Base-by-base conservation (phyloP, 2,329 filamentous ascomycete species). In the Epichloe elymi region DNA sequence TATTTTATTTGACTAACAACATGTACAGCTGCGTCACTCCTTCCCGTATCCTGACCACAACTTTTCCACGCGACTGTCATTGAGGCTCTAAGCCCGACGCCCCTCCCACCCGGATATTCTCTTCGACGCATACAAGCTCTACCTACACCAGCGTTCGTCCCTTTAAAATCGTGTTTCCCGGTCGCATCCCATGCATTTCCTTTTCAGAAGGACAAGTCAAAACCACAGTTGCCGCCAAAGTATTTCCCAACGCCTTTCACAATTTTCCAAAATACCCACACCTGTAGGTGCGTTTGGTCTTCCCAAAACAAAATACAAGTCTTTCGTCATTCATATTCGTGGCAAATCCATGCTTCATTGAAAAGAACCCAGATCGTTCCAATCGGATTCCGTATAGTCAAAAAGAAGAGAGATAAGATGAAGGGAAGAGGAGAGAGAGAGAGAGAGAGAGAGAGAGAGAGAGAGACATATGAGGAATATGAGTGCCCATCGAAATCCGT, bases 311-410 rank as follows among this genome's bases (percentile, higher is more conserved):
- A 49, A 41, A 41, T 17, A 19, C 10, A 40, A 17, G 23, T 20
- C 38, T 15, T 45, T 37, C 23, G 36, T 55, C 43, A 19, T 55
- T 39, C 48, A 46, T 36, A 12, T 47, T 50, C 46, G 41, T 55
- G 41, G 19, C 46, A 52, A 26, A 46, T 42, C 26, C 26, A 38
- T 23, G 23, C 30, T 15, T 11, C 35, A 12, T 43, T 38, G 19
- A 23, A 11, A 10, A 49, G 39, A 43, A 43, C 15, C 39, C 38
- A 36, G 49, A 3, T 23, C 35, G 20, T 35, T 33, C 7, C 11
- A 23, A 38, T 3, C 6, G 19, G n/a, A 8, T 15, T 47, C 33
- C n/a, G 8, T 12, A 8, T 37, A 11, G 26, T 19, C 10, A 19
- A 30, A 20, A 11, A n/a, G 7, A 23, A 19, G 15, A 40, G 35